These are phyloP conservation scores for Lotus japonicus DNA, from an alignment of 306 rosid species.

Conservation along the genomic window DNA sequence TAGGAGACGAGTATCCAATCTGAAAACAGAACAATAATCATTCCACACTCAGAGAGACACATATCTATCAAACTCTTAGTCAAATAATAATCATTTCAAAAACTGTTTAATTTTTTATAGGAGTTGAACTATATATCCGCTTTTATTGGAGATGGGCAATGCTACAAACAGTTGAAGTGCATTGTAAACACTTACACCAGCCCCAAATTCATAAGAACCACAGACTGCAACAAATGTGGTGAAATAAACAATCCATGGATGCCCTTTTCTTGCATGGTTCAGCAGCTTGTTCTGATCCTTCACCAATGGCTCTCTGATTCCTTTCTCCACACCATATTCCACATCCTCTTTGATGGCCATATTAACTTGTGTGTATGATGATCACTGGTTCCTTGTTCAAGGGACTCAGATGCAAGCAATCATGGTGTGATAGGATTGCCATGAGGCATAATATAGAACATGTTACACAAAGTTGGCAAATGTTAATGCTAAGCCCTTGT, in stretches of 20 bases:
- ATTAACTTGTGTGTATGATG: not conserved
- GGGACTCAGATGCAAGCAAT: too few species aligned
- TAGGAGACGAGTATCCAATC: slow-evolving; percentile 93
- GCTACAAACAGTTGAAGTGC: not conserved
- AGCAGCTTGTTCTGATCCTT: not conserved
- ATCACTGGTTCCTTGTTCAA: too few species aligned
- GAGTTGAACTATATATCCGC: not conserved
- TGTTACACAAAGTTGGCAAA: too few species aligned
- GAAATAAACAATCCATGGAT: slow-evolving; percentile 88
- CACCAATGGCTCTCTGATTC: slow-evolving; percentile 40
- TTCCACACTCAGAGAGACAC: not conserved
- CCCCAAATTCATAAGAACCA: slow-evolving; percentile 85
- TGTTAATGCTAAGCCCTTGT: too few species aligned
- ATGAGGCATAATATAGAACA: too few species aligned
- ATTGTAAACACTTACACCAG: slow-evolving; percentile 50
- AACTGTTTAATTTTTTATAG: not conserved
- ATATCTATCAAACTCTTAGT: too few species aligned
- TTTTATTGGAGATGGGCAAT: too few species aligned
- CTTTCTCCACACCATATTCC: slow-evolving; percentile 31
- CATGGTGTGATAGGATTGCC: too few species aligned
- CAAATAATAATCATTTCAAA: too few species aligned
- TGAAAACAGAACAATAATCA: slow-evolving; percentile 29
- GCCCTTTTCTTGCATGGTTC: slow-evolving; percentile 4
- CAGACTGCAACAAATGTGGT: slow-evolving; percentile 74
- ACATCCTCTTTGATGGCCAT: slow-evolving; percentile 56